Conservation (phyloP, 2,329 filamentous ascomycete genomes). For the Alternaria sp. region DNA sequence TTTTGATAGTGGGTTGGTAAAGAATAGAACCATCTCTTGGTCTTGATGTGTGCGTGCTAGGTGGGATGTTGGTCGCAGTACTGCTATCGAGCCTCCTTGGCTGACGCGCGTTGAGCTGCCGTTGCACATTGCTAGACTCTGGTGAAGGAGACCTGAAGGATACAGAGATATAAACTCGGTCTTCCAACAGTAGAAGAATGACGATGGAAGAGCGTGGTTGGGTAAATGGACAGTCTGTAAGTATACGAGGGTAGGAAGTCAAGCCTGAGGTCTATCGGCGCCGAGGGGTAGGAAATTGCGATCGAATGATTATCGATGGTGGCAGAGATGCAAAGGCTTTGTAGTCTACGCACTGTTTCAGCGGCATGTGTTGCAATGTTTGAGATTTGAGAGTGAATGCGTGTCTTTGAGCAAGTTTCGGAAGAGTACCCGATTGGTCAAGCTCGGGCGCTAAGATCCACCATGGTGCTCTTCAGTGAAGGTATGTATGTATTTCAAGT, state of each 20-base stretch:
- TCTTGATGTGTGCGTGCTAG: conserved; percentile 8
- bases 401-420: conserved; percentile 48
- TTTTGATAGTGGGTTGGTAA: conserved; percentile 33
- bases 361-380: not conserved
- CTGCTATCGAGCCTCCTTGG: conserved; percentile 47
- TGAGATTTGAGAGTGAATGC: conserved; percentile 32
- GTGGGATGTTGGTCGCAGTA: conserved; percentile 30
- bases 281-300: not conserved
- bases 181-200: not conserved
- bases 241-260: not conserved
- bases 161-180: not conserved
- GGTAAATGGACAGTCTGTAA: not conserved
- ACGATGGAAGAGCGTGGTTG: not conserved
- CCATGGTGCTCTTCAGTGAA: conserved; percentile 26
- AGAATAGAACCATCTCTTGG: conserved; percentile 35
- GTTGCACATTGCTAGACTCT: conserved; percentile 34
- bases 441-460: conserved; percentile 20
- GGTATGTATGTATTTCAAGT: not conserved
- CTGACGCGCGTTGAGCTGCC: conserved; percentile 35
- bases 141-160: not conserved
- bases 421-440: conserved; percentile 39
- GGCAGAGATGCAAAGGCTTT: not conserved
- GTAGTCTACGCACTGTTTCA: not conserved
- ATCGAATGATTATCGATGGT: not conserved
- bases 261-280: not conserved